Percentiles rank a stretch among this genome's conserved stretches.
Evolutionary conservation across 2,329 filamentous ascomycete genomes (phyloP).

Genomic region (Penicillium nordicum): DNA sequence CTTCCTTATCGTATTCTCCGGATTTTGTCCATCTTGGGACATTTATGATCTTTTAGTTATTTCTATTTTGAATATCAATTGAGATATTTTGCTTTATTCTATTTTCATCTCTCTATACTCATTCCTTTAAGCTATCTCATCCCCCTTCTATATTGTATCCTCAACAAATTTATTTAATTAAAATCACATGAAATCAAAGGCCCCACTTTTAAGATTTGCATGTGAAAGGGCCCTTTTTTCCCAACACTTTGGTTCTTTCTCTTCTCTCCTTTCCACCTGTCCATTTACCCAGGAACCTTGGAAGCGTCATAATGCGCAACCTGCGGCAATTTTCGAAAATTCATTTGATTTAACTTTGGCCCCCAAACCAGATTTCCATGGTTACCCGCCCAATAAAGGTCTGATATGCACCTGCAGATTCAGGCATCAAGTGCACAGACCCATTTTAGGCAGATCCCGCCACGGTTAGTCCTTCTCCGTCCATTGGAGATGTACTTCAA

Average conservation of each 20-base stretch:
- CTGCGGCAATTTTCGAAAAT: neutral
- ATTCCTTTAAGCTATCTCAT: neutral
- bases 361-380: neutral
- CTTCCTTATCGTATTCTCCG: neutral
- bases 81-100: too few relatives aligned
- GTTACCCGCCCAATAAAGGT: neutral
- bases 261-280: too few relatives aligned
- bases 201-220: slow-evolving; percentile 1
- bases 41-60: neutral
- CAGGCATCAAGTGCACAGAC: neutral
- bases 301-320: neutral
- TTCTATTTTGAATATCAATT: neutral
- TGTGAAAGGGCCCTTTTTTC: slow-evolving; percentile 7
- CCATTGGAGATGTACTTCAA: neutral
- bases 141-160: neutral
- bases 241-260: neutral
- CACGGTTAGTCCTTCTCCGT: neutral
- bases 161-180: neutral
- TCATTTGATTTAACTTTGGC: neutral
- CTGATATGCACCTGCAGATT: neutral
- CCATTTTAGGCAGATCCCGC: neutral
- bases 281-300: neutral
- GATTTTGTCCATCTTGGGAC: neutral
- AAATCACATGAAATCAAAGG: slow-evolving; percentile 1
- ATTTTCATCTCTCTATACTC: neutral